phyloP scores from a whole-genome alignment of 2,329 filamentous ascomycete genomes.

The Monilinia laxa region DNA sequence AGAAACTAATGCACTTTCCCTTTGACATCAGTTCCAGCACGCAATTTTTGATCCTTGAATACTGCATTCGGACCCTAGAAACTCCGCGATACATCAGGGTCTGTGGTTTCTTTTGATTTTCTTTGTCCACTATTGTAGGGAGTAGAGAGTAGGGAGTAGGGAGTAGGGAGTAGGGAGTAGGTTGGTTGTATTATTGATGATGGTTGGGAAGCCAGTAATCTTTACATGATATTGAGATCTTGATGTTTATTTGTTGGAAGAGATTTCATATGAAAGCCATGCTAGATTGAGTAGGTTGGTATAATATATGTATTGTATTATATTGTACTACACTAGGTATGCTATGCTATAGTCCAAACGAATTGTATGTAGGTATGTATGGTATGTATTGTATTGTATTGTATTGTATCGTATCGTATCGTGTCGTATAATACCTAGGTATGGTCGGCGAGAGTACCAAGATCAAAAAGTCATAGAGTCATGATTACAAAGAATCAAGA shows the following conservation, averaged over 20 bases:
- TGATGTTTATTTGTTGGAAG: not conserved
- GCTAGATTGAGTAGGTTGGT: no score
- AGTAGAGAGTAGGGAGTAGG: no score
- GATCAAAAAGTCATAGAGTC: no score
- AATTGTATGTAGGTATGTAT: not conserved
- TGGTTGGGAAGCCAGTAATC: conserved; percentile 5
- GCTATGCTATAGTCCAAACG: not conserved
- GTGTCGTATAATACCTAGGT: no score
- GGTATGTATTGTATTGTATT: not conserved
- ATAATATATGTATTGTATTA: no score
- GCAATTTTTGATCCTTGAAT: conserved; percentile 8
- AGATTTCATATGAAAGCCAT: no score
- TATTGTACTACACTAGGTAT: no score
- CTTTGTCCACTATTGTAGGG: conserved; percentile 6
- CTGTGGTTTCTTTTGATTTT: not conserved
- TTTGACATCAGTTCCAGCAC: not conserved
- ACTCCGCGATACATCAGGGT: not conserved
- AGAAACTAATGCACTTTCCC: not conserved
- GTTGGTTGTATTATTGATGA: not conserved
- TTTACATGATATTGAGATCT: not conserved
- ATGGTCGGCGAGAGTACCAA: no score
- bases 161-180: no score
- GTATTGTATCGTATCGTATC: no score
- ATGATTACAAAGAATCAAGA: no score
- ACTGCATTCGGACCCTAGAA: conserved; percentile 7